Evolutionary conservation across 1,284 basidiomycete genomes (phyloP).

Genomic region (Omphalotus olearius): DNA sequence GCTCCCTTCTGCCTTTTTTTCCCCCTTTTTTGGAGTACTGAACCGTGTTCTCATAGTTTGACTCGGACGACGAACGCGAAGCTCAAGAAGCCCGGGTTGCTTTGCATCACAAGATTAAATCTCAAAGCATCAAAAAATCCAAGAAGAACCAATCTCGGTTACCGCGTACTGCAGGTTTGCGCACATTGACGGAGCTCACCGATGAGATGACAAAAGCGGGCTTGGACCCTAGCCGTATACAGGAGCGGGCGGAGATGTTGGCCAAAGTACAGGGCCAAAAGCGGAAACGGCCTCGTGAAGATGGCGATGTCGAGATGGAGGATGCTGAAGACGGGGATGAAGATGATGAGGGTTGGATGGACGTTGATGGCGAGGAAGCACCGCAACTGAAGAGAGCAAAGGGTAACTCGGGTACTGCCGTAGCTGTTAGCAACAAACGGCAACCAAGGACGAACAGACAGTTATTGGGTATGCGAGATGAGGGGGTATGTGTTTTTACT

Average conservation of each 20-base stretch:
- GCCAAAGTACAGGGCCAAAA: constrained; percentile 75
- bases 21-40: too few relatives aligned
- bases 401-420: constrained; percentile 55
- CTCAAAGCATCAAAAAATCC: constrained; percentile 82
- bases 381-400: constrained; percentile 49
- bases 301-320: constrained; percentile 36
- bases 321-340: constrained; percentile 34
- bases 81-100: constrained; percentile 62
- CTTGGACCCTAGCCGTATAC: constrained; percentile 83
- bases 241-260: constrained; percentile 82
- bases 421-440: constrained; percentile 45
- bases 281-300: constrained; percentile 61
- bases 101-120: constrained; percentile 72
- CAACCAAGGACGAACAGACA: constrained; percentile 43
- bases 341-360: constrained; percentile 44
- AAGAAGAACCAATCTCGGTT: constrained; percentile 84
- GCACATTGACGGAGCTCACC: constrained; percentile 86
- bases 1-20: constrained; percentile 17
- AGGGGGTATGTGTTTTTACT: constrained; percentile 43
- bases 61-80: constrained; percentile 91
- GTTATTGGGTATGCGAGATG: constrained; percentile 76
- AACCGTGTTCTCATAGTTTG: constrained; percentile 45
- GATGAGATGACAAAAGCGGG: constrained; percentile 82
- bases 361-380: constrained; percentile 41
- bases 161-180: constrained; percentile 82